Base-by-base conservation (phyloP, 2,329 filamentous ascomycete species). In the Trichoderma cornu-damae region DNA sequence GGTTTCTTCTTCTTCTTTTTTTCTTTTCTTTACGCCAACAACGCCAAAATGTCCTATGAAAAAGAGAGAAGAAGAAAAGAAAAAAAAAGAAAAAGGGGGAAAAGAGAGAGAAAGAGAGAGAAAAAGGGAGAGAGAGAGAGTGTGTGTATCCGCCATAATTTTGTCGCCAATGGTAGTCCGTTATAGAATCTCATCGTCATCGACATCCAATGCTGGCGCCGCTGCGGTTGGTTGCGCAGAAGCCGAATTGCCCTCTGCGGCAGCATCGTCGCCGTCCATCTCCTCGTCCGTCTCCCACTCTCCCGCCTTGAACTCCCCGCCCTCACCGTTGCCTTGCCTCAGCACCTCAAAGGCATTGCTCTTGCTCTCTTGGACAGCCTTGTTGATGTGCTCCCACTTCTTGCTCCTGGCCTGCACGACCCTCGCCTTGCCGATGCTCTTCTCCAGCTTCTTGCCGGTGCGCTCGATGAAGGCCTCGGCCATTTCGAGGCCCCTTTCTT, bases 381-480 rank as follows among this genome's bases (percentile, higher is more conserved):
- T 76, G 67, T 85, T 86, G 63, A 85, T 73, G 6, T 82, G 78
- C 2, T 84, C 81, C 83, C 83, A 86, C 3, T 72, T 71, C 67
- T 81, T 80, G 18, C 75, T 74, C 60, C 83, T 71, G 40, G 72
- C 66, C 62, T 82, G 75, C 7, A 83, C 74, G 14, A 63, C 71
- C 57, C 73, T 72, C 0, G 77, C 76, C 50, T 77, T 72, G 9
- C 69, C 74, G 62, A 81, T 75, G 68, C 82, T 85, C 69, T 76
- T 78, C 67, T 79, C 72, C 30, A 83, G 71, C 71, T 84, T 85
- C 63, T 67, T 72, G 60, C 75, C 74, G 9, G 80, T 86, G 62
- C 81, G 78, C 67, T 85, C 84, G 67, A 80, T 71, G 54, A 86
- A 69, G 34, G 81, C 81, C 67, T 80, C 81, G 28, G 83, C 84